Evolutionary conservation across 192 early-diverging fungal genomes (phyloP), one percentile per base, ranked within the genome.

Genomic region (Backusella australiensis): DNA sequence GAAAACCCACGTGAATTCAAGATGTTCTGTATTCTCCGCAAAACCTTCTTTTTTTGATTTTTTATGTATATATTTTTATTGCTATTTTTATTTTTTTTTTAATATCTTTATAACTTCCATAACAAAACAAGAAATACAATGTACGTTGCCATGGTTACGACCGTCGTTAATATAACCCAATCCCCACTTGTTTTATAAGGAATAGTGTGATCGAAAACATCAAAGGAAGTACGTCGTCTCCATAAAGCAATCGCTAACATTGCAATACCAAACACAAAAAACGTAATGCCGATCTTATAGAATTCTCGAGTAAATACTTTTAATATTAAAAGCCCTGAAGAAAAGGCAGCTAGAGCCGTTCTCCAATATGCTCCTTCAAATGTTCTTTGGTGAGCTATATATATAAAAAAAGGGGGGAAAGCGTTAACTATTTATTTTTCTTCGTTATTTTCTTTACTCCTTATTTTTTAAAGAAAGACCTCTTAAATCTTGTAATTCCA

Each of bases 331-430:
- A 90, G 77, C 5, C 87, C 87, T 56, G 84, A 85, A 3, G 85
- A 85, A 53, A 90, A 88, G 39, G 89, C 56, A 11, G 85, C 84
- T 12, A 90, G 68, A 42, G 85, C 81, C 8, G 89, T 90, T 46
- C 89, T 56, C 87, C 87, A 87, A 77, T 90, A 90, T 26, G 89
- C 87, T 3, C 88, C 88, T 75, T 90, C 88, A 67, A 88, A 90
- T 0, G 89, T 90, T n/a, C 89, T 42, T 56, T 90, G 87, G 2
- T 85, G 77, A 9, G 89, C 89, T 90, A 71, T 59, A 26, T 66
- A 9, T 29, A 74, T 34, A 74, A 23, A 35, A 19, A 56, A 74
- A 23, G 35, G 23, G 32, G n/a, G 26, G 26, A n/a, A 9, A 26
- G 2, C 14, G 34, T 32, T 59, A 36, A 69, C n/a, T 26, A 26